Conservation (phyloP, 768 basidiomycete genomes). For the Leccinellum rugosiceps region DNA sequence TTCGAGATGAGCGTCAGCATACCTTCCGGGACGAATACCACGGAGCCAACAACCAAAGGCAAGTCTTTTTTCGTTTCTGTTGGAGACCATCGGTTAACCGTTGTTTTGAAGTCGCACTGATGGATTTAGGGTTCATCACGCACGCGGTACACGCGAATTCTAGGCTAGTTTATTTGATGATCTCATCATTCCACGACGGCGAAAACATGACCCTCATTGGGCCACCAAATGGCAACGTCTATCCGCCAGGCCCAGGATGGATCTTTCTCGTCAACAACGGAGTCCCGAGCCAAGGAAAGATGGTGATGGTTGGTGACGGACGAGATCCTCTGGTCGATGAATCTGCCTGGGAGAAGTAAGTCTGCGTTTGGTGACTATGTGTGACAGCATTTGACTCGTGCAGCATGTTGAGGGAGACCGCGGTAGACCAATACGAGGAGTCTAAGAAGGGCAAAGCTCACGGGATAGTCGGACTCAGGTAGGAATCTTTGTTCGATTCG, state of each 20-base stretch:
- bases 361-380: slow-evolving; percentile 2
- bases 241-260: slow-evolving; percentile 83
- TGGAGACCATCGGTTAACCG: slow-evolving; percentile 3
- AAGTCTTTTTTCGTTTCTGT: slow-evolving; percentile 6
- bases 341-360: slow-evolving; percentile 56
- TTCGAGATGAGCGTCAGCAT: slow-evolving; percentile 44
- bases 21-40: slow-evolving; percentile 35
- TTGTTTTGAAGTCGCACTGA: slow-evolving; percentile 53
- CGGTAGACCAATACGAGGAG: slow-evolving; percentile 48
- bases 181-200: slow-evolving; percentile 39
- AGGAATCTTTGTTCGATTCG: background rate
- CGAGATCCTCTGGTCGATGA: slow-evolving; percentile 55
- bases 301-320: slow-evolving; percentile 70
- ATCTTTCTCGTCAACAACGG: slow-evolving; percentile 63
- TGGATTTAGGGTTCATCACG: slow-evolving; percentile 83
- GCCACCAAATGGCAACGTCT: slow-evolving; percentile 61
- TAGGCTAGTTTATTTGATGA: slow-evolving; percentile 65
- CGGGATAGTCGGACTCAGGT: slow-evolving; percentile 11
- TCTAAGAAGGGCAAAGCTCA: slow-evolving; percentile 30
- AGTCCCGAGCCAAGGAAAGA: slow-evolving; percentile 60
- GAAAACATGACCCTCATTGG: slow-evolving; percentile 54
- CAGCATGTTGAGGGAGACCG: slow-evolving; percentile 49
- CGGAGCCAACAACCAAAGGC: slow-evolving; percentile 50
- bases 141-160: slow-evolving; percentile 75
- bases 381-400: background rate